phyloP scores from a whole-genome alignment of 345 rosid genomes.

The Microthlaspi erraticum region DNA sequence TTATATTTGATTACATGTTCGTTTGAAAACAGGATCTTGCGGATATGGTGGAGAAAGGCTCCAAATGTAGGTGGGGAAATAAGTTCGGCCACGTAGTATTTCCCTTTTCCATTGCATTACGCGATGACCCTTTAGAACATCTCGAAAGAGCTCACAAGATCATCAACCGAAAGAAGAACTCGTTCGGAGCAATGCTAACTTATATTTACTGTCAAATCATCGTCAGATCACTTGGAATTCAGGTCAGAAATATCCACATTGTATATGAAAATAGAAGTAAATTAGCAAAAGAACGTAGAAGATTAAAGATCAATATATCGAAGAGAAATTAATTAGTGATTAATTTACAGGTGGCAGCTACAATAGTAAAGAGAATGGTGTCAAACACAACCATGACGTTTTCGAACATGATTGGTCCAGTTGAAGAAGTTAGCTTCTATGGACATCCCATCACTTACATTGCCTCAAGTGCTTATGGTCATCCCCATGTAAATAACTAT shows the following conservation, averaged over 20 bases:
- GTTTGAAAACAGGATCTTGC: constrained; percentile 47
- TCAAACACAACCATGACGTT: constrained; percentile 57
- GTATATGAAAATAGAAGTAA: no score
- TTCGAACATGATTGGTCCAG: constrained; percentile 62
- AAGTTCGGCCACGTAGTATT: constrained; percentile 57
- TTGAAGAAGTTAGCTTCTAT: constrained; percentile 61
- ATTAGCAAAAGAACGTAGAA: no score
- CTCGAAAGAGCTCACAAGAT: constrained; percentile 52
- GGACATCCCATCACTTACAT: constrained; percentile 64
- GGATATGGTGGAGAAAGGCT: constrained; percentile 56
- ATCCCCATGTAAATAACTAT: constrained; percentile 47
- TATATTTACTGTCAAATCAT: constrained; percentile 27
- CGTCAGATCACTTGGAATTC: constrained; percentile 44
- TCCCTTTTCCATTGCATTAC: constrained; percentile 52
- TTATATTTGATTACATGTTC: background rate
- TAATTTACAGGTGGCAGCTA: constrained; percentile 44
- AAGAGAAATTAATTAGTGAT: background rate
- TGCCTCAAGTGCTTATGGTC: constrained; percentile 65
- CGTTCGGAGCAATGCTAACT: constrained; percentile 50
- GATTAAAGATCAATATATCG: no score
- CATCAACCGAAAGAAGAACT: constrained; percentile 56
- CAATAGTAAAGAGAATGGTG: constrained; percentile 41
- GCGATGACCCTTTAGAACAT: constrained; percentile 57
- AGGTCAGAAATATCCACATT: constrained; percentile 38
- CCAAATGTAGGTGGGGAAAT: constrained; percentile 61